Evolutionary conservation across 2,329 filamentous ascomycete genomes (phyloP).

Genomic region (Neofusicoccum cordaticola): DNA sequence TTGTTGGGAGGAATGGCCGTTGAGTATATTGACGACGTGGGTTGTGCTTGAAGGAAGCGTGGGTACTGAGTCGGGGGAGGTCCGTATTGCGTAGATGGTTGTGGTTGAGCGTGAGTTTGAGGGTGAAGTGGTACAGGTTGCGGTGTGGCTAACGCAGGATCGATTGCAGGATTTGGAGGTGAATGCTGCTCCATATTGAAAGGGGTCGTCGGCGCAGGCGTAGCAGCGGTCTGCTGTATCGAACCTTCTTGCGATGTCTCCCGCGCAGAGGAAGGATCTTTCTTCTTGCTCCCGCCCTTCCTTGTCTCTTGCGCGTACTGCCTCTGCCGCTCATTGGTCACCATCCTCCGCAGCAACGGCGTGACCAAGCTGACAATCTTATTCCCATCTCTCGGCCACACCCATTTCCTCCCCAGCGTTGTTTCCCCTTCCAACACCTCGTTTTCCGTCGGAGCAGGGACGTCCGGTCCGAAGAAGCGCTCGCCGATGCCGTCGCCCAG

Average conservation of each 20-base stretch:
- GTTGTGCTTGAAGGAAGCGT: not conserved
- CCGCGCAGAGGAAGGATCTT: slow-evolving; percentile 21
- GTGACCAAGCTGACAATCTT: slow-evolving; percentile 58
- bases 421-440: slow-evolving; percentile 41
- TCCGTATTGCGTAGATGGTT: not conserved
- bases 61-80: slow-evolving; percentile 7
- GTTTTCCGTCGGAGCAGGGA: slow-evolving; percentile 27
- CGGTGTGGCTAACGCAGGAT: not conserved
- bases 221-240: not conserved
- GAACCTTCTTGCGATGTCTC: slow-evolving; percentile 1
- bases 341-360: slow-evolving; percentile 56
- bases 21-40: not conserved
- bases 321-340: slow-evolving; percentile 59
- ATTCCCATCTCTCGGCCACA: slow-evolving; percentile 56
- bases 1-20: not conserved
- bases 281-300: slow-evolving; percentile 43
- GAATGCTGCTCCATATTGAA: slow-evolving; percentile 20
- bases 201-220: not conserved
- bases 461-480: slow-evolving; percentile 47
- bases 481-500: slow-evolving; percentile 51
- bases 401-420: slow-evolving; percentile 36
- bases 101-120: not conserved
- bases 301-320: slow-evolving; percentile 57
- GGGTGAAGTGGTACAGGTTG: not conserved
- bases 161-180: slow-evolving; percentile 7